These are phyloP conservation scores for Juglanconis oblonga DNA, from an alignment of 2,329 filamentous ascomycete genomes.

Conservation along the genomic window DNA sequence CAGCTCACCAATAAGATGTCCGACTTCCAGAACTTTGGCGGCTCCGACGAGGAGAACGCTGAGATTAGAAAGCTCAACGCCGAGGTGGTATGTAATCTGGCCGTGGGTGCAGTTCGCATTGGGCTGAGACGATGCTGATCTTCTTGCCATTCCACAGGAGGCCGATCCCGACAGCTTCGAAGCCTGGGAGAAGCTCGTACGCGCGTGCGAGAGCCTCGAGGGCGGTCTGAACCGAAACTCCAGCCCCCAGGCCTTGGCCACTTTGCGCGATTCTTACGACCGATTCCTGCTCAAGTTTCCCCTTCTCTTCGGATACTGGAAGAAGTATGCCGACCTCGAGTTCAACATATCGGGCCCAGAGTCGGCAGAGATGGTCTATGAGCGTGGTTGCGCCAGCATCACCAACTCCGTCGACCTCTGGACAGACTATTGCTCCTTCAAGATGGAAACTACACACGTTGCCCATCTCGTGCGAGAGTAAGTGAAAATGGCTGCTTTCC, in stretches of 20 bases:
- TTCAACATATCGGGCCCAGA: conserved; percentile 97
- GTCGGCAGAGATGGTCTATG: conserved; percentile 96
- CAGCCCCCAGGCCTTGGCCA: conserved; percentile 85
- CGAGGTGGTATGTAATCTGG: conserved; percentile 64
- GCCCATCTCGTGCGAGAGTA: conserved; percentile 98
- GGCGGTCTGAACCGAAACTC: conserved; percentile 96
- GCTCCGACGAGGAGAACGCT: conserved; percentile 75
- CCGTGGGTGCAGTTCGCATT: not conserved
- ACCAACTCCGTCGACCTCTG: conserved; percentile 93
- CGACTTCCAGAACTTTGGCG: conserved; percentile 68
- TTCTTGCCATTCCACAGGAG: conserved; percentile 39
- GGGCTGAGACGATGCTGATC: not conserved
- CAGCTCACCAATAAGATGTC: conserved; percentile 48
- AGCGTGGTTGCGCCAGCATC: conserved; percentile 90
- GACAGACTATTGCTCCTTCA: conserved; percentile 97
- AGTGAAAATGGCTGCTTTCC: conserved; percentile 71
- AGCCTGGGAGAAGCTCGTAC: conserved; percentile 88
- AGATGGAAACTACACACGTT: conserved; percentile 95
- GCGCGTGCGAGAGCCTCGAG: conserved; percentile 78
- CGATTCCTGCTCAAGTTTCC: conserved; percentile 93
- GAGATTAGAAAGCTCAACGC: conserved; percentile 76
- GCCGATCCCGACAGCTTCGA: conserved; percentile 87
- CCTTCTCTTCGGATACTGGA: conserved; percentile 97
- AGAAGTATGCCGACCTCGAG: conserved; percentile 97
- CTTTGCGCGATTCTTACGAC: conserved; percentile 85